These are phyloP conservation scores for Cryptococcus maquisensis DNA, from an alignment of 1,284 basidiomycete species.

Conservation along the genomic window DNA sequence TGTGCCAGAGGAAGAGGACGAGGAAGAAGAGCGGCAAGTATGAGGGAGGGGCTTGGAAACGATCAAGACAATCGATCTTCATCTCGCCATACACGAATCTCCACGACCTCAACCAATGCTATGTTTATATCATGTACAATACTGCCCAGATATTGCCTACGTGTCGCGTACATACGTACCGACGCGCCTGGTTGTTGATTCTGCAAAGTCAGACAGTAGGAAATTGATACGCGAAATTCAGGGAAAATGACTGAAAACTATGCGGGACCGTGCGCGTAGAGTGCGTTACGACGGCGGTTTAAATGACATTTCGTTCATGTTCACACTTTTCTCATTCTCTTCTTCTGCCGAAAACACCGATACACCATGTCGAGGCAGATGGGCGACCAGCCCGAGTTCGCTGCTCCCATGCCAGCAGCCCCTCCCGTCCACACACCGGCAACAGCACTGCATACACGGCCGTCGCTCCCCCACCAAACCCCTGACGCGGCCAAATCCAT, in stretches of 20 bases:
- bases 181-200: background rate
- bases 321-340: background rate
- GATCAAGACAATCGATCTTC: background rate
- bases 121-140: no score
- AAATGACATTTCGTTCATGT: background rate
- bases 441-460: background rate
- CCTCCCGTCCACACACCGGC: background rate
- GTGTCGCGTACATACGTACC: no score
- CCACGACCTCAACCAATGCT: no score
- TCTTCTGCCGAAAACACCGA: background rate
- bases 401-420: background rate
- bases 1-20: slow-evolving; percentile 38
- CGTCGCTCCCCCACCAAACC: background rate
- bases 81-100: background rate
- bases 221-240: background rate
- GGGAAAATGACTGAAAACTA: slow-evolving; percentile 4
- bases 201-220: background rate
- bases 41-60: slow-evolving; percentile 1
- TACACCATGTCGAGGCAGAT: background rate
- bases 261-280: slow-evolving; percentile 4
- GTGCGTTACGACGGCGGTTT: slow-evolving; percentile 2
- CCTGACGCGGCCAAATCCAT: background rate
- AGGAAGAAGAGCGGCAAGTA: slow-evolving; percentile 23
- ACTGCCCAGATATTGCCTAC: no score
- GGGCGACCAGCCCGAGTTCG: background rate